Percentiles rank a stretch among this genome's conserved stretches.
These are phyloP conservation scores for Neoscytalidium dimidiatum DNA, from an alignment of 2,329 filamentous ascomycete species.

Conservation along the genomic window DNA sequence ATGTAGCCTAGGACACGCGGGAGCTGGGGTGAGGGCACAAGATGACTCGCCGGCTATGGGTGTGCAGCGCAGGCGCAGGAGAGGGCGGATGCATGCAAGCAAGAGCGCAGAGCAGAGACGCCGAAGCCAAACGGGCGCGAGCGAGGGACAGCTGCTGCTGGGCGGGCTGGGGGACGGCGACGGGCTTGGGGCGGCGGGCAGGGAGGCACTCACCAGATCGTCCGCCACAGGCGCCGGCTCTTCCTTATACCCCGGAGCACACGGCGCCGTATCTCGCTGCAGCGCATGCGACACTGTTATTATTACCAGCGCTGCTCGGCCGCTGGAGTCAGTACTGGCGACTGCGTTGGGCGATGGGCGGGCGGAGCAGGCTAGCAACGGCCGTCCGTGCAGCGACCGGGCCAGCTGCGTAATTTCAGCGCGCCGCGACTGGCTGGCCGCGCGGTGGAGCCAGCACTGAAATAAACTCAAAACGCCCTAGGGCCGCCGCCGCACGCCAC, in stretches of 20 bases:
- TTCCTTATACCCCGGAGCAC: conserved; percentile 46
- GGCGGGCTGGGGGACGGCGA: conserved; percentile 21
- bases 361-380: conserved; percentile 29
- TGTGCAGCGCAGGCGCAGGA: conserved; percentile 38
- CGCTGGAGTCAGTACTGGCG: conserved; percentile 20
- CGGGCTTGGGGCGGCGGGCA: conserved; percentile 23
- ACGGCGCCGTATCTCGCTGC: conserved; percentile 30
- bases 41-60: conserved; percentile 27
- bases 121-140: conserved; percentile 35
- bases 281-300: conserved; percentile 40
- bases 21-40: conserved; percentile 38
- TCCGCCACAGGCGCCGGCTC: conserved; percentile 46
- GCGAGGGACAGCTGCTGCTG: conserved; percentile 22
- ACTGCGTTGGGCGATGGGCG: conserved; percentile 28
- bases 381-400: conserved; percentile 26
- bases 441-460: conserved; percentile 18
- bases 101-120: conserved; percentile 22
- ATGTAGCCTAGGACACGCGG: conserved; percentile 41
- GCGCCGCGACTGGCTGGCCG: conserved; percentile 11
- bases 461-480: conserved; percentile 25
- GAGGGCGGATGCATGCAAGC: conserved; percentile 33
- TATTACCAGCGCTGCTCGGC: conserved; percentile 32
- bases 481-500: conserved; percentile 21
- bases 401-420: conserved; percentile 16
- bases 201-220: conserved; percentile 44